Evolutionary conservation across 2,329 filamentous ascomycete genomes (phyloP), one percentile per base, ranked within the genome.

Genomic region (Fusarium sterilihyphosum): DNA sequence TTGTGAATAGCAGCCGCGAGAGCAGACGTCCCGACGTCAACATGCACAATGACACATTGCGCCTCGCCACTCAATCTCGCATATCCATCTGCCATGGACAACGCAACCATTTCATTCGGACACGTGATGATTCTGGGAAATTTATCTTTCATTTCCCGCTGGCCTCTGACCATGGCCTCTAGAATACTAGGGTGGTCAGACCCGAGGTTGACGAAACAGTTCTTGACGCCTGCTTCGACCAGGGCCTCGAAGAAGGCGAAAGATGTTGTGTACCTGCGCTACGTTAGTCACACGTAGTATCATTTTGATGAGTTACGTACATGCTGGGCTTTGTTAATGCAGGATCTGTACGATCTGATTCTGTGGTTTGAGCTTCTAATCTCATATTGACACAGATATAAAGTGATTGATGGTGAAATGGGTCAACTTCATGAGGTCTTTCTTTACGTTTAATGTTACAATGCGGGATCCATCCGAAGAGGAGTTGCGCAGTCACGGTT

Each of bases 191-290:
- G 80, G 18, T 82, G 87, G 62, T 88, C 87, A 5, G 86, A 87
- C n/a, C 87, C 87, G 13, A 88, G 78, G 65, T 88, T 88, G 50
- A 87, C 87, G 58, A 88, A 88, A 65, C 86, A 83, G 80, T 88
- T 83, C 38, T 82, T 85, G 56, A 88, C 83, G 47, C 86, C 86
- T 11, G 86, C 85, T 8, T 70, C 65, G 6, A 68, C 65, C 29
- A 70, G 38, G 58, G 67, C 67, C 65, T 70, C 67, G 1, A 70
- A 70, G 2, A 70, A 70, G 33, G 67, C 67, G 13, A 70, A 70
- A 0, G 67, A 70, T n/a, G 67, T 70, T 4, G 67, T 70, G 24
- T 70, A 70, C 67, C 65, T 70, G 7, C 3, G 14, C 2, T 0
- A 0, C n/a, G 41, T 66, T 38, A 66, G 58, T 13, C 4, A 14